Base-by-base conservation (phyloP, 139 green algal genomes). In the Trebouxia sp. region DNA sequence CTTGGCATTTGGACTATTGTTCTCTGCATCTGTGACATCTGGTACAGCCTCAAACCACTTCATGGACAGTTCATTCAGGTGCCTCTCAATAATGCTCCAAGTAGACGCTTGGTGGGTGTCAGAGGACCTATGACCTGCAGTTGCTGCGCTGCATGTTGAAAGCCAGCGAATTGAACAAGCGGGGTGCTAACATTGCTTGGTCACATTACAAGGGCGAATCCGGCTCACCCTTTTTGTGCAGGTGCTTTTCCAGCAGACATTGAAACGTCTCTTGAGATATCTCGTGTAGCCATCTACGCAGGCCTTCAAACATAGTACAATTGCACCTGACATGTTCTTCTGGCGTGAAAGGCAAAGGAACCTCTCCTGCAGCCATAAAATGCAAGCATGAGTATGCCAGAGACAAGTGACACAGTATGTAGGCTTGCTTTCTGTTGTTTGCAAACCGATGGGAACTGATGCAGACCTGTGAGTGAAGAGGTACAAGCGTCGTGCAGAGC, bases 231-330 rank as follows among this genome's bases (percentile, higher is more conserved):
- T 39, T 72, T 15, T 72, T 72, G 0, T 72, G 62, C 35, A 41
- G 20, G 37, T 72, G 62, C 32, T 72, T 72, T n/a, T 35, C 9
- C 35, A 72, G 62, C 32, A 45, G 12, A 26, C 20, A 28, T 28
- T 17, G 37, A 8, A 72, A 72, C 1, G 62, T 72, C 5, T 72
- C 62, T 17, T 30, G 62, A 45, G 62, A 72, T 5, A 72, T 43
- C 14, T 72, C 62, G 26, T 72, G 32, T 35, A 72, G 15, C 62
- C 62, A 72, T 32, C 62, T 32, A 1, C 62, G 62, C 15, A 72
- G 62, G 20, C 62, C 62, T 24, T 72, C 62, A 45, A 72, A 72
- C 62, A 72, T 72, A n/a, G 62, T 72, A 15, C 62, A 72, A 17
- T 72, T 72, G 35, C 62, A 72, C 35, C 62, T 42, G 15, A 72